Conservation (phyloP, 345 rosid species). For the Turnera subulata region DNA sequence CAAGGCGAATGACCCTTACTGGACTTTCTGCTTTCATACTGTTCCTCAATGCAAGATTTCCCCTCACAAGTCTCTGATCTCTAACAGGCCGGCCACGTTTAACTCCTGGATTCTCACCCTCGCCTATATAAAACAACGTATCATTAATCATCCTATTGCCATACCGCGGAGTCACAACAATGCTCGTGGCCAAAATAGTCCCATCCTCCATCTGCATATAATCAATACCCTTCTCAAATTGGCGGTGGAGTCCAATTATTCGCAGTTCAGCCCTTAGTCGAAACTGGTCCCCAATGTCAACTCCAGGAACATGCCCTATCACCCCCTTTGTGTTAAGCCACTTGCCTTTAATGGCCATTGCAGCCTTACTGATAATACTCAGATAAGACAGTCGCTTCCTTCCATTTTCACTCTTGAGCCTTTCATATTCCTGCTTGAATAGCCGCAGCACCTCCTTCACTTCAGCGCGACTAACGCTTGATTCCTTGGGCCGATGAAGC, state of each 20-base stretch:
- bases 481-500: no score
- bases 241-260: neutral
- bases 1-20: no score
- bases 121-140: neutral
- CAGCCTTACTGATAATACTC: neutral
- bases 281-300: neutral
- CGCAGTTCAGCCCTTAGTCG: neutral
- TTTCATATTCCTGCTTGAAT: neutral
- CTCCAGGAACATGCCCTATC: neutral
- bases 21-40: neutral
- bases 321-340: neutral
- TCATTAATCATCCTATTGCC: neutral
- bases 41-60: no score
- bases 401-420: neutral
- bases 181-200: neutral
- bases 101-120: neutral
- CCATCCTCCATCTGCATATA: neutral
- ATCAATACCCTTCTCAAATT: neutral
- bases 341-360: neutral
- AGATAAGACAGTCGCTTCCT: neutral
- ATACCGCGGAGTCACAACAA: neutral
- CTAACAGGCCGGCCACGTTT: neutral
- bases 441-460: neutral
- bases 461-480: neutral
- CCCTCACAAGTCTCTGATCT: neutral